These are phyloP conservation scores for Erythrobasidium hasegawianum DNA, from an alignment of 1,284 basidiomycete species.

Conservation along the genomic window DNA sequence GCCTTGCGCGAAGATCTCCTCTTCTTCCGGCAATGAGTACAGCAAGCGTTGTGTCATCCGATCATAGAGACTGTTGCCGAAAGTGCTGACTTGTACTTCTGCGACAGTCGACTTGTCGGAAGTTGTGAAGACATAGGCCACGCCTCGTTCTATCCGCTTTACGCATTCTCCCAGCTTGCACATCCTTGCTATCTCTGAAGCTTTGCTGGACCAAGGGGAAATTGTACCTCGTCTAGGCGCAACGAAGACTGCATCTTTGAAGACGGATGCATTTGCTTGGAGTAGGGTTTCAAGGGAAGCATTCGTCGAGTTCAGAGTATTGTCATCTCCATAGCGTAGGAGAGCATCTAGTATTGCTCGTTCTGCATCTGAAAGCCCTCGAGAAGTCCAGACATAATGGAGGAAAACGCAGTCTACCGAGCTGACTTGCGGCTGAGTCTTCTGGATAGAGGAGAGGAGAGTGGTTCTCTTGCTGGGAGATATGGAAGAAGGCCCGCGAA, in stretches of 20 bases:
- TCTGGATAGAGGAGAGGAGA: constrained; percentile 64
- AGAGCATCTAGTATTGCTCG: constrained; percentile 66
- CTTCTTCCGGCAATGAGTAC: constrained; percentile 59
- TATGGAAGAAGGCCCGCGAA: constrained; percentile 49
- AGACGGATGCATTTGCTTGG: constrained; percentile 8
- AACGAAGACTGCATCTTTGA: constrained; percentile 13
- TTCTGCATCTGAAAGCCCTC: constrained; percentile 51
- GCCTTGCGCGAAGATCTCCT: constrained; percentile 67
- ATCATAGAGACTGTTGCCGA: constrained; percentile 76
- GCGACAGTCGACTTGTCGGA: constrained; percentile 52
- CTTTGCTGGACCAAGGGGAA: constrained; percentile 96
- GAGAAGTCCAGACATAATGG: constrained; percentile 68
- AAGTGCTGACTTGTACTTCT: constrained; percentile 52
- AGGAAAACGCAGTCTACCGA: constrained; percentile 80
- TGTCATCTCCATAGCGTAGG: constrained; percentile 81
- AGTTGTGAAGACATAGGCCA: constrained; percentile 66
- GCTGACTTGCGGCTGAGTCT: constrained; percentile 56
- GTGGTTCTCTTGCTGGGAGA: constrained; percentile 61
- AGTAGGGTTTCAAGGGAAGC: constrained; percentile 49
- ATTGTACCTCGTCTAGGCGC: constrained; percentile 63
- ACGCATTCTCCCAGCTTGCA: constrained; percentile 72
- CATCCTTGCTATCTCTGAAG: constrained; percentile 86
- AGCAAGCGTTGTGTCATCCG: constrained; percentile 88
- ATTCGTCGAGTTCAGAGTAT: constrained; percentile 55
- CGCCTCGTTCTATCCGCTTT: constrained; percentile 77